These are phyloP conservation scores for Rhodosporidiobolus odoratus DNA, from an alignment of 768 basidiomycete genomes.

Conservation along the genomic window DNA sequence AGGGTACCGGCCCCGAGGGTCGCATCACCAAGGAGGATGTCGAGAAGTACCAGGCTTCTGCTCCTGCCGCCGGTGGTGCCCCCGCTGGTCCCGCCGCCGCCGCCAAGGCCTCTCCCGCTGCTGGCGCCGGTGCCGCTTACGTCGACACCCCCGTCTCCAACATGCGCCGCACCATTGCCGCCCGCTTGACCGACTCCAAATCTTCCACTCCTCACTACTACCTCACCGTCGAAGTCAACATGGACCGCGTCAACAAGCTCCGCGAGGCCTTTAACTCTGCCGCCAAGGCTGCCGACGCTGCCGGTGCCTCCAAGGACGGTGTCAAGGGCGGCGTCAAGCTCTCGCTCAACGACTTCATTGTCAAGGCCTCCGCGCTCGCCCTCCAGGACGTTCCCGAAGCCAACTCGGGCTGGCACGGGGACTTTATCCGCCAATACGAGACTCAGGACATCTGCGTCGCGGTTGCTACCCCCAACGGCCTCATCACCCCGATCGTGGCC, in stretches of 20 bases:
- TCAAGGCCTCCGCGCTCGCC: slow-evolving; percentile 88
- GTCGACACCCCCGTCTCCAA: slow-evolving; percentile 82
- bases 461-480: slow-evolving; percentile 88
- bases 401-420: slow-evolving; percentile 96
- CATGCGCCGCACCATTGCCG: slow-evolving; percentile 90
- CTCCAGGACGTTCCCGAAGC: slow-evolving; percentile 92
- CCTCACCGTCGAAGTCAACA: slow-evolving; percentile 85
- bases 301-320: slow-evolving; percentile 58
- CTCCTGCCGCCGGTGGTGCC: slow-evolving; percentile 35
- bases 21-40: slow-evolving; percentile 92
- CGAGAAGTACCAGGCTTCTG: slow-evolving; percentile 70
- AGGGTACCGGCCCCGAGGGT: slow-evolving; percentile 88
- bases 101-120: slow-evolving; percentile 53
- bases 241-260: slow-evolving; percentile 92
- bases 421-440: slow-evolving; percentile 93
- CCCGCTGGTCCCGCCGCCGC: slow-evolving; percentile 50
- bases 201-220: slow-evolving; percentile 96
- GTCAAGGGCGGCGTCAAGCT: slow-evolving; percentile 59
- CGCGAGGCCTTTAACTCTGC: slow-evolving; percentile 82
- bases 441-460: slow-evolving; percentile 96
- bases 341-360: slow-evolving; percentile 95
- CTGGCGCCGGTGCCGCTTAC: slow-evolving; percentile 54
- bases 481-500: slow-evolving; percentile 96
- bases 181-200: slow-evolving; percentile 85
- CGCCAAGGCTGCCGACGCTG: slow-evolving; percentile 57